These are phyloP conservation scores for Mallotus nudiflorus DNA, from an alignment of 345 rosid genomes.

Conservation along the genomic window DNA sequence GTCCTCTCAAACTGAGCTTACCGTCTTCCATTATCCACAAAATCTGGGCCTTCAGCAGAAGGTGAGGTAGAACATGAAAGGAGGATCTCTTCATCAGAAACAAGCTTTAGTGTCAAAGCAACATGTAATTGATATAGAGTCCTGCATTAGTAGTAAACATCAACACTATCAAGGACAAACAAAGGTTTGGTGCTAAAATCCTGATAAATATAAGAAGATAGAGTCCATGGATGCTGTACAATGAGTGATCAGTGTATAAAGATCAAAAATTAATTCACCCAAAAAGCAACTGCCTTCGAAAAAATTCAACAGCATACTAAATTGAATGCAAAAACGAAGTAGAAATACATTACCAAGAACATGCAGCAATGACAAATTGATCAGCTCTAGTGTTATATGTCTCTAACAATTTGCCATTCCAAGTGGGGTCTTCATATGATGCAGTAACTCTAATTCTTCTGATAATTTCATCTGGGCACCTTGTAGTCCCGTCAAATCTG, in stretches of 20 bases:
- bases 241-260: neutral
- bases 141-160: slow-evolving; percentile 43
- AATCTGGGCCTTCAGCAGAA: slow-evolving; percentile 79
- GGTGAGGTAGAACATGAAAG: slow-evolving; percentile 72
- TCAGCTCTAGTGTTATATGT: slow-evolving; percentile 77
- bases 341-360: slow-evolving; percentile 53
- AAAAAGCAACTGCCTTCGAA: neutral
- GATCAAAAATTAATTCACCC: neutral
- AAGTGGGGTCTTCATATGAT: slow-evolving; percentile 52
- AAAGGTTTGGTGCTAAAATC: neutral
- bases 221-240: neutral
- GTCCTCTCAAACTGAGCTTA: slow-evolving; percentile 15
- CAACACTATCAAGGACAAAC: neutral
- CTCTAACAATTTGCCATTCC: slow-evolving; percentile 74
- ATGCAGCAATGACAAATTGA: slow-evolving; percentile 66
- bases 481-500: slow-evolving; percentile 58
- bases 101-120: slow-evolving; percentile 38
- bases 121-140: slow-evolving; percentile 25
- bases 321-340: neutral
- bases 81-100: slow-evolving; percentile 65
- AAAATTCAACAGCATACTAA: neutral
- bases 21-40: slow-evolving; percentile 66
- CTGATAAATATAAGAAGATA: neutral
- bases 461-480: slow-evolving; percentile 85
- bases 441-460: slow-evolving; percentile 67